These are phyloP conservation scores for Penicillium herquei DNA, from an alignment of 495 filamentous ascomycete species.

Conservation along the genomic window DNA sequence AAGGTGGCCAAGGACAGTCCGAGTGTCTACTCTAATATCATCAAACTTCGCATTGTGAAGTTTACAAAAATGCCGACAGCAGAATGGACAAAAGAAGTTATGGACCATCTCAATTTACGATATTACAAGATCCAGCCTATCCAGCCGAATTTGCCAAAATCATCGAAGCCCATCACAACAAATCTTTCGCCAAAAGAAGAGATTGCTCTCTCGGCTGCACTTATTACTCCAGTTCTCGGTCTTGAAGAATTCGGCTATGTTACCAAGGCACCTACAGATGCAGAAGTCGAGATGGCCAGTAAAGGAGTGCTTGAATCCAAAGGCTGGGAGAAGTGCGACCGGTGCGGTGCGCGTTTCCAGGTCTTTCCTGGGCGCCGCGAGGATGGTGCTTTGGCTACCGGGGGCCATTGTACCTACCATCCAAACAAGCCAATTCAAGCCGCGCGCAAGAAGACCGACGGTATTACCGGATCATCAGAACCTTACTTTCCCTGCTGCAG, in stretches of 20 bases:
- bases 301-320: conserved; percentile 62
- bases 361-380: conserved; percentile 84
- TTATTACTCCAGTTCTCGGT: conserved; percentile 58
- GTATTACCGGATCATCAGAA: conserved; percentile 44
- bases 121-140: conserved; percentile 41
- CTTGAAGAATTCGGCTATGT: conserved; percentile 75
- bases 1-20: conserved; percentile 63
- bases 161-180: conserved; percentile 52
- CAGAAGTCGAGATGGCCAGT: conserved; percentile 60
- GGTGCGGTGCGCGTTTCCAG: conserved; percentile 82
- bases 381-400: conserved; percentile 76
- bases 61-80: conserved; percentile 68
- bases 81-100: conserved; percentile 60
- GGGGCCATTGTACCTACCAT: conserved; percentile 77
- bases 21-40: conserved; percentile 72
- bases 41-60: conserved; percentile 73
- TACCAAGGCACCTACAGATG: conserved; percentile 55
- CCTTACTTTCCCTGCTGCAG: conserved; percentile 76
- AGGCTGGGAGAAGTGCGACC: conserved; percentile 85
- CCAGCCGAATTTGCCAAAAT: conserved; percentile 15
- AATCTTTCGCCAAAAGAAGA: conserved; percentile 60
- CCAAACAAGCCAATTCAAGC: conserved; percentile 61
- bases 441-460: conserved; percentile 44
- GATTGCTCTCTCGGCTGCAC: conserved; percentile 54
- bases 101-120: conserved; percentile 37